These are phyloP conservation scores for Aspergillus pseudoterreus DNA, from an alignment of 2,329 filamentous ascomycete species.

Conservation along the genomic window DNA sequence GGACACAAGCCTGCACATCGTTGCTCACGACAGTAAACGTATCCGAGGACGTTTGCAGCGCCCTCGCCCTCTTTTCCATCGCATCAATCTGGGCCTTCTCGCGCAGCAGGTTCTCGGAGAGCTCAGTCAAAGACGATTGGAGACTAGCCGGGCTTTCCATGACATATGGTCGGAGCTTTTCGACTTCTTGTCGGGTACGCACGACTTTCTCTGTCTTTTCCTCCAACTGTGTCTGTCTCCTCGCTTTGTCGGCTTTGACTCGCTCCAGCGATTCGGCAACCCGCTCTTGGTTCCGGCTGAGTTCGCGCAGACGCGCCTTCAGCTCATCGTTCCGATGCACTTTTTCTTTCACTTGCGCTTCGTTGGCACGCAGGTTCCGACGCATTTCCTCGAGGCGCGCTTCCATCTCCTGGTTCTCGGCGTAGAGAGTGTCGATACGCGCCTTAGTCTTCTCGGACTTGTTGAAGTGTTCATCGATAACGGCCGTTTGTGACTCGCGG, in stretches of 20 bases:
- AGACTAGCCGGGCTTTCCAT: slow-evolving; percentile 81
- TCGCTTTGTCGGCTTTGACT: slow-evolving; percentile 73
- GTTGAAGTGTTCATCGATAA: slow-evolving; percentile 93
- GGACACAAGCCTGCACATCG: slow-evolving; percentile 84
- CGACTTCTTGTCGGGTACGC: slow-evolving; percentile 74
- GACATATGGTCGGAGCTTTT: slow-evolving; percentile 87
- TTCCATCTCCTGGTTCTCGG: slow-evolving; percentile 84
- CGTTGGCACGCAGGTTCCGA: slow-evolving; percentile 73
- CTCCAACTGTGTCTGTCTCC: slow-evolving; percentile 61
- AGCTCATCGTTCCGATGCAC: slow-evolving; percentile 80
- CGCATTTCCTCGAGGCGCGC: slow-evolving; percentile 75
- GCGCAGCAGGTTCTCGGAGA: slow-evolving; percentile 70
- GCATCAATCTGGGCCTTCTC: slow-evolving; percentile 85
- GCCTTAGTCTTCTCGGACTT: slow-evolving; percentile 81
- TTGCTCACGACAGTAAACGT: slow-evolving; percentile 79
- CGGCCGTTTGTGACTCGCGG: slow-evolving; percentile 81
- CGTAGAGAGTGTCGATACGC: slow-evolving; percentile 79
- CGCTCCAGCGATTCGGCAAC: slow-evolving; percentile 80
- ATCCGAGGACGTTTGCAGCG: slow-evolving; percentile 85
- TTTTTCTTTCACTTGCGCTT: slow-evolving; percentile 79
- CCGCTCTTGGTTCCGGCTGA: slow-evolving; percentile 76
- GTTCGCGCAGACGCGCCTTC: slow-evolving; percentile 74
- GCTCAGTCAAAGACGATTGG: slow-evolving; percentile 74
- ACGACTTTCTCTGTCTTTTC: slow-evolving; percentile 53
- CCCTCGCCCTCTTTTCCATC: slow-evolving; percentile 81